These are phyloP conservation scores for Nematodospora valgi DNA, from an alignment of 805 yeast species.

Conservation along the genomic window DNA sequence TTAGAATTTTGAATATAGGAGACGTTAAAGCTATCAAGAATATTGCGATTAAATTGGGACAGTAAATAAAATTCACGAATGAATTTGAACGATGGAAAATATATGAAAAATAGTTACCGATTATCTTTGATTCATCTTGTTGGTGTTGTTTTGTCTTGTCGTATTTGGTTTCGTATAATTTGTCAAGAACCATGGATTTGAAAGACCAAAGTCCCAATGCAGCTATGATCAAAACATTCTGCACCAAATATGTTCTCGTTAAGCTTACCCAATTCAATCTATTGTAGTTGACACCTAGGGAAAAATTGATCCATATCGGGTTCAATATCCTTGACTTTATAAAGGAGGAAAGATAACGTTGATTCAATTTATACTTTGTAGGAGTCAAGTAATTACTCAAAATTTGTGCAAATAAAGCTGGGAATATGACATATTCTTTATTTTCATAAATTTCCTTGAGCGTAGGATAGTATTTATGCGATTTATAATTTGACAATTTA, in stretches of 20 bases:
- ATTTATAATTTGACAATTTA: conserved; percentile 21
- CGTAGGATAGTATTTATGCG: conserved; percentile 10
- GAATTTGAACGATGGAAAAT: conserved; percentile 26
- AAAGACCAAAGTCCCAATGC: conserved; percentile 17
- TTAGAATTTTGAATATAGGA: conserved; percentile 20
- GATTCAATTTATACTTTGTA: conserved; percentile 31
- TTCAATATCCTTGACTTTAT: conserved; percentile 30
- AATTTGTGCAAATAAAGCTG: conserved; percentile 36
- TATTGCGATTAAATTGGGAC: conserved; percentile 35
- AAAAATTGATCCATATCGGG: conserved; percentile 41
- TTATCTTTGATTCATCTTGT: conserved; percentile 6
- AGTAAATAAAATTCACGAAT: conserved; percentile 30
- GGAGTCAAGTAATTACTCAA: conserved; percentile 41
- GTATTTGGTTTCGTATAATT: conserved; percentile 21
- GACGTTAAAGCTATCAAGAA: conserved; percentile 32
- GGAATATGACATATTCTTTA: conserved; percentile 33
- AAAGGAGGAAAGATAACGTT: conserved; percentile 29
- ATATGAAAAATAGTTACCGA: conserved; percentile 16
- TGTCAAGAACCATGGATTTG: conserved; percentile 19
- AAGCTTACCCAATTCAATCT: conserved; percentile 29
- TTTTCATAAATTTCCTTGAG: conserved; percentile 21
- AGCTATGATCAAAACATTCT: conserved; percentile 19
- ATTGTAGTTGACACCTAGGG: conserved; percentile 23
- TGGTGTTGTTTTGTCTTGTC: conserved; percentile 8
- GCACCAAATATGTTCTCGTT: conserved; percentile 21